phyloP scores from a whole-genome alignment of 2,329 filamentous ascomycete species.

The Fusarium coicis region DNA sequence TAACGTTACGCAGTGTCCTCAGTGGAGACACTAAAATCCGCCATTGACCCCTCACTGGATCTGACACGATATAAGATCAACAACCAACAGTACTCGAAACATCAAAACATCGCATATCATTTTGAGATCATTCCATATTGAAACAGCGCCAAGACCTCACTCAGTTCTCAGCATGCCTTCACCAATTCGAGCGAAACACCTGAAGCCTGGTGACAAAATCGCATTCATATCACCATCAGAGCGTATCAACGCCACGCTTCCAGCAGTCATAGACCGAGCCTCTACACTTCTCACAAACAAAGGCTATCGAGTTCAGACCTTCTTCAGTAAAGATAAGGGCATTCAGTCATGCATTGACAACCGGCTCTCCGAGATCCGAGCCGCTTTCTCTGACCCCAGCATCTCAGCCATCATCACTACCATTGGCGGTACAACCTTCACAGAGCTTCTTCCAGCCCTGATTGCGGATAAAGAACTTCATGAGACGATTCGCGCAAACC shows the following conservation, averaged over 20 bases:
- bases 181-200: conserved; percentile 39
- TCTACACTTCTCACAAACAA: conserved; percentile 43
- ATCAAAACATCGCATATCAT: no score
- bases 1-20: neutral
- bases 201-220: conserved; percentile 52
- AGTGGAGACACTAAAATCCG: conserved; percentile 1
- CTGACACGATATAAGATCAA: no score
- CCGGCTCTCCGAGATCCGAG: conserved; percentile 51
- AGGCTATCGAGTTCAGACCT: conserved; percentile 50
- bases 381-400: conserved; percentile 50
- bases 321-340: conserved; percentile 47
- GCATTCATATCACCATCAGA: conserved; percentile 54
- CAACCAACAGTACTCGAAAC: neutral
- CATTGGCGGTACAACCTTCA: conserved; percentile 53
- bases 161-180: conserved; percentile 17
- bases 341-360: conserved; percentile 50
- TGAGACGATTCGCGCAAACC: conserved; percentile 46
- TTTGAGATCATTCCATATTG: rapidly evolving
- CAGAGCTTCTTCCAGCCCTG: conserved; percentile 53
- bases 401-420: conserved; percentile 54
- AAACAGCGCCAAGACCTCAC: rapidly evolving
- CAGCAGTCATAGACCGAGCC: conserved; percentile 47
- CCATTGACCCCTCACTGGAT: neutral
- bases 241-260: conserved; percentile 49
- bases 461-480: conserved; percentile 51